Evolutionary conservation across 352 stramenopile species (phyloP).

Genomic region (Phytopythium cucurbitacearum): DNA sequence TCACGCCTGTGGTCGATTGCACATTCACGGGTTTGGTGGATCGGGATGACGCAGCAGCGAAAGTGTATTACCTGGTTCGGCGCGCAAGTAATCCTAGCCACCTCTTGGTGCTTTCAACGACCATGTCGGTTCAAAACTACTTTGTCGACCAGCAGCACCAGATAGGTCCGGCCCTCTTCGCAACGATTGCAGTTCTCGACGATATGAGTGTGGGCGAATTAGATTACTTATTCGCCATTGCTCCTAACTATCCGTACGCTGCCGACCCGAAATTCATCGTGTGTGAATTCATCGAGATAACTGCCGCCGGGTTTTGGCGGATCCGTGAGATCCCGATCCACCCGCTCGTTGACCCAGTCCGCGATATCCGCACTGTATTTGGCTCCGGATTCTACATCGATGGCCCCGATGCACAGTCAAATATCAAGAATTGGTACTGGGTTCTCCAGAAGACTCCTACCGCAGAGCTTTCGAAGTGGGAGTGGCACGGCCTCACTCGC

Average conservation of each 20-base stretch:
- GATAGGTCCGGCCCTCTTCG: constrained; percentile 10
- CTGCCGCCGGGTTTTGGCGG: background rate
- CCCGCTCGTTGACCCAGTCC: background rate
- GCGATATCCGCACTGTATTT: background rate
- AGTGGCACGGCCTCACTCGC: constrained; percentile 22
- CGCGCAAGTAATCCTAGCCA: constrained; percentile 8
- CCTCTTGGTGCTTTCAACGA: constrained; percentile 18
- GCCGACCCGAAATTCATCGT: background rate
- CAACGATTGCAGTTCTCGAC: constrained; percentile 17
- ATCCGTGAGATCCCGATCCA: background rate
- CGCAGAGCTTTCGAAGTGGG: constrained; percentile 11
- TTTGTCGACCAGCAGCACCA: constrained; percentile 14
- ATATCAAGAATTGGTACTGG: constrained; percentile 26
- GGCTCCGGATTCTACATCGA: constrained; percentile 13
- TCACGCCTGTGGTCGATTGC: constrained; percentile 20
- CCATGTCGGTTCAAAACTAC: constrained; percentile 25
- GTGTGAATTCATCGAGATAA: background rate
- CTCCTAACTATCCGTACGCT: constrained; percentile 24
- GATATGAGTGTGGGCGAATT: constrained; percentile 15
- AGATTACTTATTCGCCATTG: constrained; percentile 17
- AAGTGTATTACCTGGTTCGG: constrained; percentile 23
- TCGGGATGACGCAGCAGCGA: constrained; percentile 10
- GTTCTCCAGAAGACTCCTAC: constrained; percentile 12
- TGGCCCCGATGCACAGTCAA: constrained; percentile 23
- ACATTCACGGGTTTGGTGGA: constrained; percentile 14